phyloP scores from a whole-genome alignment of 495 filamentous ascomycete species.

The Penicillium dipodomyicola region DNA sequence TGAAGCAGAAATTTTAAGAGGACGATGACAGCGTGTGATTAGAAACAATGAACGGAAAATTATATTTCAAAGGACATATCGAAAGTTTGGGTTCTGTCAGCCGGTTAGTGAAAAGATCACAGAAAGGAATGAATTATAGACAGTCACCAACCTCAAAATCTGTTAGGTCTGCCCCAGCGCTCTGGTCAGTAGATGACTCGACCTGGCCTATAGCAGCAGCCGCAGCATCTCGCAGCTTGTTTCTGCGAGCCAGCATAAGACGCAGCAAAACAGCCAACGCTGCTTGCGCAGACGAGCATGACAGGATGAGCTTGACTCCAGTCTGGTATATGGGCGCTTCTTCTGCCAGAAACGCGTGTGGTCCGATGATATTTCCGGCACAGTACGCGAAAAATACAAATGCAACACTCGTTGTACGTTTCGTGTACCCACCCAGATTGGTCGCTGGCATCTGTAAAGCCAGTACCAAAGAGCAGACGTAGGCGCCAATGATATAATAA shows the following conservation, averaged over 20 bases:
- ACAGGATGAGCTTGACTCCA: conserved; percentile 34
- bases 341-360: conserved; percentile 35
- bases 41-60: no score
- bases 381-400: conserved; percentile 44
- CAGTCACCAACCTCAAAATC: conserved; percentile 24
- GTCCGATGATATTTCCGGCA: conserved; percentile 35
- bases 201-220: background rate
- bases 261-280: conserved; percentile 20
- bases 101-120: conserved; percentile 1
- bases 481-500: conserved; percentile 42
- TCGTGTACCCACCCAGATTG: conserved; percentile 43
- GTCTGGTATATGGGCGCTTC: conserved; percentile 38
- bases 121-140: no score
- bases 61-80: conserved; percentile 23
- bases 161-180: conserved; percentile 22
- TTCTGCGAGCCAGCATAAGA: conserved; percentile 15
- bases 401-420: conserved; percentile 39
- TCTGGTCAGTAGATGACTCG: background rate
- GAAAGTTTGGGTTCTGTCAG: conserved; percentile 21
- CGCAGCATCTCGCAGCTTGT: conserved; percentile 20
- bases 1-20: no score
- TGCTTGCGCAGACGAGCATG: conserved; percentile 24
- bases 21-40: no score
- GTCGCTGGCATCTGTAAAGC: conserved; percentile 42
- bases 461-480: conserved; percentile 40